Conservation (phyloP, 2,329 filamentous ascomycete species). For the Thielaviopsis populi region DNA sequence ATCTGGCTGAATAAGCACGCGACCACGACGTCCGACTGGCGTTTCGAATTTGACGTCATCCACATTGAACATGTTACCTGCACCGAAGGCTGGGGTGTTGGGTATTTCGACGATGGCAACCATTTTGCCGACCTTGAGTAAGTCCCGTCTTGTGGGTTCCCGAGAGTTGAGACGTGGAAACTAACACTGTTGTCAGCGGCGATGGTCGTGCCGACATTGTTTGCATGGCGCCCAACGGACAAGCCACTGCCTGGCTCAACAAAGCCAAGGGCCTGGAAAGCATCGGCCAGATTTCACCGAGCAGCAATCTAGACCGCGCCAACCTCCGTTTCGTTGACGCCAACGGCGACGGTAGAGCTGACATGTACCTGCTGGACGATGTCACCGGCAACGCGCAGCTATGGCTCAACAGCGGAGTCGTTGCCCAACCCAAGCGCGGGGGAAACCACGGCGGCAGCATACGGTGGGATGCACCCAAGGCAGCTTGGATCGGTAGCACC, state of each 20-base stretch:
- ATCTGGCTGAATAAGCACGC: slow-evolving; percentile 18
- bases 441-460: background rate
- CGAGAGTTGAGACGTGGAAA: background rate
- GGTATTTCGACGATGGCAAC: slow-evolving; percentile 22
- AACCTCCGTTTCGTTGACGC: slow-evolving; percentile 27
- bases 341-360: slow-evolving; percentile 25
- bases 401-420: slow-evolving; percentile 23
- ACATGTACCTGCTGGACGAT: slow-evolving; percentile 26
- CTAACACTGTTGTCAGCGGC: slow-evolving; percentile 17
- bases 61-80: slow-evolving; percentile 17
- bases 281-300: slow-evolving; percentile 23
- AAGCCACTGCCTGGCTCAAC: slow-evolving; percentile 20
- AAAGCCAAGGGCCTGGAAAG: slow-evolving; percentile 15
- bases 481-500: slow-evolving; percentile 16
- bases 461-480: background rate
- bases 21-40: background rate
- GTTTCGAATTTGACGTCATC: slow-evolving; percentile 14
- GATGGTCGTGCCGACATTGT: slow-evolving; percentile 24
- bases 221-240: slow-evolving; percentile 23
- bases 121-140: slow-evolving; percentile 23
- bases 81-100: slow-evolving; percentile 20
- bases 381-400: slow-evolving; percentile 23
- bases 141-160: background rate
- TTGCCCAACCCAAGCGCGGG: background rate
- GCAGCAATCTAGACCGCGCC: slow-evolving; percentile 23